These are phyloP conservation scores for Theobroma cacao DNA, from an alignment of 345 rosid species.

Conservation along the genomic window DNA sequence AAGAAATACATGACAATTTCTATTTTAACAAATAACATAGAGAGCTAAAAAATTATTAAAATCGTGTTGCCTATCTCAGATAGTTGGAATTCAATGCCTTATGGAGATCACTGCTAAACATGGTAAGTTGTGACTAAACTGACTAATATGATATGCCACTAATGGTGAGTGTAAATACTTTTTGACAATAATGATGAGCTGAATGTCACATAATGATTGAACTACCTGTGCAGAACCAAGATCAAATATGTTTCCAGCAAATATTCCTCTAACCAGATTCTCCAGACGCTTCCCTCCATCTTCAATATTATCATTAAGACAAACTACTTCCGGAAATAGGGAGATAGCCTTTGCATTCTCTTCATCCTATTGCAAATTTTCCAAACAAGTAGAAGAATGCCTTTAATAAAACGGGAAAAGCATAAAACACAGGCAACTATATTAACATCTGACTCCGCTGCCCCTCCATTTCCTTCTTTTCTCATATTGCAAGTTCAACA, in stretches of 20 bases:
- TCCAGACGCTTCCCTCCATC: conserved; percentile 68
- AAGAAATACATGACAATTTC: background rate
- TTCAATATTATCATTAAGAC: conserved; percentile 68
- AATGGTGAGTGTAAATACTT: background rate
- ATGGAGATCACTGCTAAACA: background rate
- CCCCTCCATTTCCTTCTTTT: background rate
- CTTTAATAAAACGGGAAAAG: background rate
- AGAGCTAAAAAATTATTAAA: background rate
- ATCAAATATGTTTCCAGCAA: conserved; percentile 97
- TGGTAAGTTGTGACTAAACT: background rate
- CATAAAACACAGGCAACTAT: background rate
- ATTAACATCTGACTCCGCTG: background rate
- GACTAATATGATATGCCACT: background rate
- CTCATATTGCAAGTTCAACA: conserved; percentile 2
- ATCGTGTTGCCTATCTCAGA: background rate
- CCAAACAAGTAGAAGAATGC: background rate
- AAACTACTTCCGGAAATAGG: conserved; percentile 67
- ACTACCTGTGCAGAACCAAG: conserved; percentile 94
- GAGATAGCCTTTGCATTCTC: conserved; percentile 98
- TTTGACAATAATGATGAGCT: background rate
- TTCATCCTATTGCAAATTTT: conserved; percentile 59
- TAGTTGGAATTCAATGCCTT: background rate
- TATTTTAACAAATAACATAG: background rate
- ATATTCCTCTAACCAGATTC: conserved; percentile 77
- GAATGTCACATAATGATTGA: conserved; percentile 10